Evolutionary conservation across 257 asterid genomes (phyloP), one percentile per base, ranked within the genome.

Genomic region (Primulina tabacum): DNA sequence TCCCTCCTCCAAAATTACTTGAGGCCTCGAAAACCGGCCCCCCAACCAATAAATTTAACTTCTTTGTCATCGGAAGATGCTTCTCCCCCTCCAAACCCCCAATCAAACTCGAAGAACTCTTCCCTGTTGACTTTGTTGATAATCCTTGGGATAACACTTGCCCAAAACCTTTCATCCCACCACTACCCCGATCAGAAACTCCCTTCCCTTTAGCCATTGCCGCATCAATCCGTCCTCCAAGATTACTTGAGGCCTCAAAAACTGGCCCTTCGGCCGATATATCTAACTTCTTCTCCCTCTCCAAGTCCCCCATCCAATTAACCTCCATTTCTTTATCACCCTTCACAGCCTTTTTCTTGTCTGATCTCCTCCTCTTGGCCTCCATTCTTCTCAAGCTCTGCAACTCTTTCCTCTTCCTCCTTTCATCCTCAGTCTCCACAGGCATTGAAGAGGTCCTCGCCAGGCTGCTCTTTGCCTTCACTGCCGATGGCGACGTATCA

Each of bases 381-480:
- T 86, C 95, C 96, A 92, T 81, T 80, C 97, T 86, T 60, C 97
- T 82, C 82, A 92, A 71, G 21, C 84, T 84, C 82, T 92, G 98
- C 80, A 87, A 68, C 79, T 92, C 95, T 72, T 92, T 90, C 81
- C 98, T 82, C 84, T 90, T 92, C 73, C 96, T 86, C 95, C 90
- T 88, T 73, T 87, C 97, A 68, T 90, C 95, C 82, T 92, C 98
- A 9, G 86, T 83, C 85, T 86, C 98, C 56, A 79, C 93, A 5
- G 98, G 97, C 77, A 92, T 82, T 9, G 98, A 92, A 26, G 98
- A 82, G 0, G 94, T 83, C 75, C 98, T 86, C 62, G 69, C 83
- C 50, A 90, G 76, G 20, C 77, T 67, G 20, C 83, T 53, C 73
- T 16, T 12, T 16, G 55, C 55, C n/a, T 43, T 64, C 68, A 81